Evolutionary conservation across 352 stramenopile genomes (phyloP), one percentile per base, ranked within the genome.

Genomic region (Phytophthora quininea): DNA sequence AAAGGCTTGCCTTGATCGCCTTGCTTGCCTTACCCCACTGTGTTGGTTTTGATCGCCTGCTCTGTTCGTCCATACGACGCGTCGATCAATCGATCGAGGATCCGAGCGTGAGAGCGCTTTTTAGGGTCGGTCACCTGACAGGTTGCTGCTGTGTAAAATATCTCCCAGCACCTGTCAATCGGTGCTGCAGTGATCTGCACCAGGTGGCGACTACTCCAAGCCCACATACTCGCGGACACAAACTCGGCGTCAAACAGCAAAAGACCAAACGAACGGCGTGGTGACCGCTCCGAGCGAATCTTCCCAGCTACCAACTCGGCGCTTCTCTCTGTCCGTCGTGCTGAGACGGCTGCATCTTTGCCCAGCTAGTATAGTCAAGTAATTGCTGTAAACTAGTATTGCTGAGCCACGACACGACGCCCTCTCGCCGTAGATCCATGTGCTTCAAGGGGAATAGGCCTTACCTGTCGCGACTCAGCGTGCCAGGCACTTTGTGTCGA

Each of bases 131-230:
- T 46, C 11, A 46, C 38, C 38, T 46, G 38, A 46, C 19, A 15
- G 38, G 19, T 24, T 14, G 38, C 9, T 10, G 4, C 43, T 3
- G 43, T 49, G 43, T n/a, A 49, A 49, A 6, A 49, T 49, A 24
- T 29, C 43, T 49, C 11, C 38, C 9, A 14, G 11, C 38, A 29
- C 43, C 43, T 49, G 43, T 27, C 43, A 24, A 49, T 49, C 43
- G 14, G 43, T 49, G 43, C 43, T n/a, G 14, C 5, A 3, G 43
- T 8, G 43, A 49, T 49, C 43, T 49, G 43, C 43, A 49, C 43
- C 43, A n/a, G 43, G 43, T 27, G 43, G 10, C 43, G 43, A 49
- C 43, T 49, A 49, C 43, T 49, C 29, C 43, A 49, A 49, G 14
- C 14, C 43, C 11, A 49, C 6, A 29, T 31, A 49, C 11, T 3